A percentile compares a stretch with the other conserved stretches of the same genome.
Evolutionary conservation across 805 yeast species (phyloP).

Genomic region (Schwanniomyces pseudopolymorphus): DNA sequence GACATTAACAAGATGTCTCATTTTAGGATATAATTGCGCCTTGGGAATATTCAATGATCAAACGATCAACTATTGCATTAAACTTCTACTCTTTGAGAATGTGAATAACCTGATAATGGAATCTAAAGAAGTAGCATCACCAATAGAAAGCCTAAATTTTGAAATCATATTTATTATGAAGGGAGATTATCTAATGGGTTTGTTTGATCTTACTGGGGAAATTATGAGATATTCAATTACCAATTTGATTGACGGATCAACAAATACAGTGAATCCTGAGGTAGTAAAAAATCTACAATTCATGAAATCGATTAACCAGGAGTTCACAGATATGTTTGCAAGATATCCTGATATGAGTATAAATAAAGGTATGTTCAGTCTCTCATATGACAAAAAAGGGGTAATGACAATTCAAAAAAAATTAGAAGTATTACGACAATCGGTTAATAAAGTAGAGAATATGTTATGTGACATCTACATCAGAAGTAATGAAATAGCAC

Average conservation of each 20-base stretch:
- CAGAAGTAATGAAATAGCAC: constrained; percentile 15
- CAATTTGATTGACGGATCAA: constrained; percentile 15
- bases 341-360: constrained; percentile 18
- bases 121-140: not conserved
- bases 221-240: constrained; percentile 38
- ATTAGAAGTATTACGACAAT: constrained; percentile 19
- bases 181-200: constrained; percentile 38
- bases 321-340: constrained; percentile 10
- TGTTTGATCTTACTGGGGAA: constrained; percentile 44
- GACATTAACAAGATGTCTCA: constrained; percentile 1
- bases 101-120: not conserved
- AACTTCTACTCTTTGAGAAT: not conserved
- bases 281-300: constrained; percentile 12
- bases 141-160: constrained; percentile 3
- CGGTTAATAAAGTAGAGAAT: constrained; percentile 22
- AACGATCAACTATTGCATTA: not conserved
- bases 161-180: constrained; percentile 9
- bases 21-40: constrained; percentile 4
- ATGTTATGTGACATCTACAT: constrained; percentile 20
- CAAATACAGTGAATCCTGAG: constrained; percentile 9
- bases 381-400: constrained; percentile 11
- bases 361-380: constrained; percentile 15
- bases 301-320: constrained; percentile 14
- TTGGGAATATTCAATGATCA: constrained; percentile 18
- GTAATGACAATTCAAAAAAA: constrained; percentile 16